These are phyloP conservation scores for Gossypium longicalyx DNA, from an alignment of 345 rosid genomes.

Conservation along the genomic window DNA sequence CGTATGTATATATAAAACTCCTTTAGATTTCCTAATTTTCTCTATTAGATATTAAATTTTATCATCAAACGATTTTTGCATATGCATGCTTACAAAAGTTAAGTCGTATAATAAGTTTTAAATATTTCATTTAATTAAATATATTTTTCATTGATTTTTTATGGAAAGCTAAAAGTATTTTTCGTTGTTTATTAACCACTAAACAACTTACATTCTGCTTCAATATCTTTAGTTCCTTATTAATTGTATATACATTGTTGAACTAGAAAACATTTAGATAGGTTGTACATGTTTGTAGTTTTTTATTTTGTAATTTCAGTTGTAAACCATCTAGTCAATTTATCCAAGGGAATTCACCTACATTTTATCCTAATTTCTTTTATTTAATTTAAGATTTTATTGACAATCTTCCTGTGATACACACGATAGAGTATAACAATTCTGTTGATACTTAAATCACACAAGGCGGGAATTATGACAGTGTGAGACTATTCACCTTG, in stretches of 20 bases:
- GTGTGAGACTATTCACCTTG: too few species aligned
- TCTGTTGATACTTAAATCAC: too few species aligned
- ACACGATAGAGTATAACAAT: too few species aligned
- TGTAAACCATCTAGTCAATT: background rate
- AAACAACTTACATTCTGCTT: background rate
- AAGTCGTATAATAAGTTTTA: background rate
- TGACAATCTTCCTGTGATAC: too few species aligned
- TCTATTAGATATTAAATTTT: conserved; percentile 16
- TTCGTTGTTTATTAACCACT: background rate
- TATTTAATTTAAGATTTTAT: too few species aligned
- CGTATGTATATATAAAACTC: background rate
- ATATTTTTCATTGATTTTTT: background rate
- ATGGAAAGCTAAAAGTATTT: background rate
- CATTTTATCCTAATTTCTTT: too few species aligned
- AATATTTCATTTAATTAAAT: background rate
- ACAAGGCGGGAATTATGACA: too few species aligned
- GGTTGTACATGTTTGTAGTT: background rate
- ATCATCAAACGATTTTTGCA: too few species aligned
- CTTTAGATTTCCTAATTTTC: conserved; percentile 31
- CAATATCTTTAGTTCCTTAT: background rate
- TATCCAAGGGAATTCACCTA: background rate
- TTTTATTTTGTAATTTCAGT: background rate
- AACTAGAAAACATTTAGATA: background rate
- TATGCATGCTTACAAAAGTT: background rate
- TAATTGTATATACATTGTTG: background rate